Evolutionary conservation across 2,329 filamentous ascomycete species (phyloP).

Genomic region (Pseudogymnoascus pannorum): DNA sequence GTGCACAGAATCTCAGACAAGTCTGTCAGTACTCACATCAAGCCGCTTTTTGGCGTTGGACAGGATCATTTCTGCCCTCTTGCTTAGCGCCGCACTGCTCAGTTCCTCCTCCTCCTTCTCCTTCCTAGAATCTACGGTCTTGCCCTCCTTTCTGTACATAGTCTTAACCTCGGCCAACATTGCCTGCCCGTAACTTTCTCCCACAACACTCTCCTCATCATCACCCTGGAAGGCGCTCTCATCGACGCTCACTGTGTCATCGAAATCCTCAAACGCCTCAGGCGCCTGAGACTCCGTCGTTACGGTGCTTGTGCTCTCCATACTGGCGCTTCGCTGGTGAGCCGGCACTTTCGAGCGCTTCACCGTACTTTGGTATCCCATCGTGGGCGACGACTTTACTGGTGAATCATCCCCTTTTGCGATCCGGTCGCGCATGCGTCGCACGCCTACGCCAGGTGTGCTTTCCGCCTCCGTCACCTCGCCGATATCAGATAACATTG

Average conservation of each 20-base stretch:
- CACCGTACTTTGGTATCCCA: constrained; percentile 38
- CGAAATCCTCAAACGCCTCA: constrained; percentile 51
- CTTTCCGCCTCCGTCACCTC: constrained; percentile 48
- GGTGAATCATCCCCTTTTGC: constrained; percentile 19
- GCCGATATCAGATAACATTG: constrained; percentile 60
- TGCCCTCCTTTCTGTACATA: constrained; percentile 20
- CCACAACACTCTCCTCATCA: constrained; percentile 56
- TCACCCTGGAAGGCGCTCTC: constrained; percentile 61
- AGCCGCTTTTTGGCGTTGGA: constrained; percentile 86
- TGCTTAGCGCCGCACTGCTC: constrained; percentile 69
- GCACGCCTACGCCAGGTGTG: constrained; percentile 31
- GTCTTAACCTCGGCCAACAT: constrained; percentile 24
- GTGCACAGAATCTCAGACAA: neutral
- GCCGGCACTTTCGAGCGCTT: constrained; percentile 37
- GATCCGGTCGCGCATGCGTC: constrained; percentile 25
- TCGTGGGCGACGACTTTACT: constrained; percentile 40
- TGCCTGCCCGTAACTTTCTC: constrained; percentile 24
- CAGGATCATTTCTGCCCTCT: constrained; percentile 80
- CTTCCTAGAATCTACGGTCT: constrained; percentile 23
- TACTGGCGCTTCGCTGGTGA: constrained; percentile 46
- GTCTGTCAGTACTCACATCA: constrained; percentile 52
- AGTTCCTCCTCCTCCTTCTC: constrained; percentile 49
- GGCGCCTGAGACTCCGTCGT: constrained; percentile 41
- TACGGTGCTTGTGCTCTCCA: constrained; percentile 55
- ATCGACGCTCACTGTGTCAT: constrained; percentile 54